A percentile compares a stretch with the other conserved stretches of the same genome.
Evolutionary conservation across 164 flowering plant species (phyloP).

Genomic region (Tetrastigma voinierianum): DNA sequence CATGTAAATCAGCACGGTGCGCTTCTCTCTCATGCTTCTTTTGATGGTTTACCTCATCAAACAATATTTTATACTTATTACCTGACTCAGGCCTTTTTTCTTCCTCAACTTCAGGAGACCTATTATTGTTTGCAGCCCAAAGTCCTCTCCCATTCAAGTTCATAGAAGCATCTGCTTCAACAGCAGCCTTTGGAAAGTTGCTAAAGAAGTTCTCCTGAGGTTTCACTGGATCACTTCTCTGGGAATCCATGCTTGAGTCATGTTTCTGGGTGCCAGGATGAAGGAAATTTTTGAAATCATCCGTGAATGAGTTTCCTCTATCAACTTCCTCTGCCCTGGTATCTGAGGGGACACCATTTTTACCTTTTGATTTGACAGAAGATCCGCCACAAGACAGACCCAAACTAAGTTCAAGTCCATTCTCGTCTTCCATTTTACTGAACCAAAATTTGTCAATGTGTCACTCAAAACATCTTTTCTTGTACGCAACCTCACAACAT

Average conservation of each 20-base stretch:
- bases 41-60: slow-evolving; percentile 46
- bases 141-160: slow-evolving; percentile 36
- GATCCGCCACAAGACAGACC: slow-evolving; percentile 73
- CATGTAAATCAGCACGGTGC: slow-evolving; percentile 37
- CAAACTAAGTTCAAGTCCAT: slow-evolving; percentile 84
- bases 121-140: slow-evolving; percentile 37
- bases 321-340: slow-evolving; percentile 50
- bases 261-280: slow-evolving; percentile 39
- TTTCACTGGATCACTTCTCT: slow-evolving; percentile 36
- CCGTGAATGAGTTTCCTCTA: slow-evolving; percentile 39
- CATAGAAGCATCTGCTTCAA: slow-evolving; percentile 43
- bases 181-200: slow-evolving; percentile 43
- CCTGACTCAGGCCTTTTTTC: slow-evolving; percentile 40
- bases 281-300: slow-evolving; percentile 65
- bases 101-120: slow-evolving; percentile 39
- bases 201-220: slow-evolving; percentile 62
- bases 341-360: slow-evolving; percentile 48
- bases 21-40: slow-evolving; percentile 68
- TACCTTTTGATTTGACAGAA: slow-evolving; percentile 52
- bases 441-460: background rate
- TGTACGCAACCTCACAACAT: background rate
- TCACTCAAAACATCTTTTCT: background rate
- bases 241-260: slow-evolving; percentile 29
- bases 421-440: slow-evolving; percentile 73
- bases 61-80: slow-evolving; percentile 58